Evolutionary conservation across 305 asterid genomes (phyloP).

Genomic region (Ilex paraguariensis): DNA sequence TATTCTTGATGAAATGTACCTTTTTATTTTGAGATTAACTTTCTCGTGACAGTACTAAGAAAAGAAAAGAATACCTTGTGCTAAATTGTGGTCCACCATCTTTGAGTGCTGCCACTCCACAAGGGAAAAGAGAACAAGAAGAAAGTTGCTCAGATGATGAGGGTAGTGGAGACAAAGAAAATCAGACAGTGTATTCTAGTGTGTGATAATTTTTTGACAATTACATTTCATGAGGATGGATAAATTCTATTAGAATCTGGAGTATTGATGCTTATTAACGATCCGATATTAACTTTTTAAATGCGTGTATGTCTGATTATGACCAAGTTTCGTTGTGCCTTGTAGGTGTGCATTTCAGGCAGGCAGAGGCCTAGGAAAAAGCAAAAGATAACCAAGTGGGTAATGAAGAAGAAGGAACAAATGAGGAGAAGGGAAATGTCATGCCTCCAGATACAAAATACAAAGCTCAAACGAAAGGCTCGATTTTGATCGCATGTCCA

Average conservation of each 20-base stretch:
- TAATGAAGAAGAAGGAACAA: slow-evolving; percentile 64
- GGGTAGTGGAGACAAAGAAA: slow-evolving; percentile 70
- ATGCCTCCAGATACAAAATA: slow-evolving; percentile 66
- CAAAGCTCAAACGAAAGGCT: slow-evolving; percentile 67
- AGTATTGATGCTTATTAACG: not conserved
- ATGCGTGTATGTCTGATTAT: not conserved
- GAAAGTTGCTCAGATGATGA: slow-evolving; percentile 70
- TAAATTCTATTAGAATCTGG: not conserved
- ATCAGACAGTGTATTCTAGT: slow-evolving; percentile 45
- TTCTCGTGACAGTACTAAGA: slow-evolving; percentile 58
- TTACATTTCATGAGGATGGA: not conserved
- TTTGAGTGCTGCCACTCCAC: slow-evolving; percentile 46
- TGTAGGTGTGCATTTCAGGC: slow-evolving; percentile 57
- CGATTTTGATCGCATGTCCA: slow-evolving; percentile 39
- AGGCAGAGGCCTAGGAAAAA: slow-evolving; percentile 71
- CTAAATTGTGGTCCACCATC: slow-evolving; percentile 86
- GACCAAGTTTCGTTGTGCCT: not conserved
- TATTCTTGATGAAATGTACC: not conserved
- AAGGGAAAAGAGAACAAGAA: slow-evolving; percentile 66
- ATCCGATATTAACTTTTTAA: not conserved
- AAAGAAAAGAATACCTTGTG: slow-evolving; percentile 85
- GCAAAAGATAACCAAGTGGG: slow-evolving; percentile 68
- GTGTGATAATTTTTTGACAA: not conserved
- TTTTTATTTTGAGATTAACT: not conserved
- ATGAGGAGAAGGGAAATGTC: slow-evolving; percentile 60